These are phyloP conservation scores for Solanum microdontum DNA, from an alignment of 257 asterid genomes.

Conservation along the genomic window DNA sequence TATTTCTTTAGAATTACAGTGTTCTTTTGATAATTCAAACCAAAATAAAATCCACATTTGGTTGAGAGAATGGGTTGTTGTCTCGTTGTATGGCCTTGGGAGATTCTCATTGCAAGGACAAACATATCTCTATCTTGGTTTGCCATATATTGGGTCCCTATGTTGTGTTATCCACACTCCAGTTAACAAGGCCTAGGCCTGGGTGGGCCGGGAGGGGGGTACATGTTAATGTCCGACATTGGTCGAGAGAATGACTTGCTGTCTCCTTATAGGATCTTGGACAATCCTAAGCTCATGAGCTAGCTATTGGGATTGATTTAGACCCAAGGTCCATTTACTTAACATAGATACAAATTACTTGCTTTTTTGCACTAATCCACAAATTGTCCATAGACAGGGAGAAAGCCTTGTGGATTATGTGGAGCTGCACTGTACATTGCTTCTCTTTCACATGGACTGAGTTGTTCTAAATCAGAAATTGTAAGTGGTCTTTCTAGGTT, in stretches of 20 bases:
- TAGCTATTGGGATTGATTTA: neutral
- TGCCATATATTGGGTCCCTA: neutral
- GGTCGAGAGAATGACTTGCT: neutral
- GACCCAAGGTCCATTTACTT: neutral
- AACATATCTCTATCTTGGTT: neutral
- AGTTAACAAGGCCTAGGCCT: neutral
- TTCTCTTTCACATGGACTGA: constrained; percentile 65
- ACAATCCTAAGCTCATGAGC: neutral
- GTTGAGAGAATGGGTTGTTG: neutral
- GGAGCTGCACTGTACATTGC: constrained; percentile 91
- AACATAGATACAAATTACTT: neutral
- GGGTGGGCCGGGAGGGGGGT: neutral
- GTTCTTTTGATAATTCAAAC: neutral
- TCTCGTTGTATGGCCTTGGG: neutral
- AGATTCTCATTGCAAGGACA: neutral
- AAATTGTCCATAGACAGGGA: constrained; percentile 62
- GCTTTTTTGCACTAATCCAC: neutral
- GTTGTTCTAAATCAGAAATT: constrained; percentile 54
- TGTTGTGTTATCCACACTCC: neutral
- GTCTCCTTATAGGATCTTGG: neutral
- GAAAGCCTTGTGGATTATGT: constrained; percentile 92
- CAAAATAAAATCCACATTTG: neutral
- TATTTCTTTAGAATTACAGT: neutral
- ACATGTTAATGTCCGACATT: neutral
- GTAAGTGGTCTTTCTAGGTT: constrained; percentile 32